A percentile compares a stretch with the other conserved stretches of the same genome.
These are phyloP conservation scores for Scheffersomyces coipomensis DNA, from an alignment of 805 yeast genomes.

Conservation along the genomic window DNA sequence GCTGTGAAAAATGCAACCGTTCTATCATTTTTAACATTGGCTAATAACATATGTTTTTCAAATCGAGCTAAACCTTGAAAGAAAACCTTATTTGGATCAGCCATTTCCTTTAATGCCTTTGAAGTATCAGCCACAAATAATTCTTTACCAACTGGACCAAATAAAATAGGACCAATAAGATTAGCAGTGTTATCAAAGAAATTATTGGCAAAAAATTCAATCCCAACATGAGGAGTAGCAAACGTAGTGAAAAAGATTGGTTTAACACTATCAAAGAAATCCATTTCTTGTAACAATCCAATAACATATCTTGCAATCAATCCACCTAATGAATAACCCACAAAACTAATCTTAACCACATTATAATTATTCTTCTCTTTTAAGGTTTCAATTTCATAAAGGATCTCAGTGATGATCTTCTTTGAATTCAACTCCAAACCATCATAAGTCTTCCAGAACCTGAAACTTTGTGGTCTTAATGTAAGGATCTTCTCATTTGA, in stretches of 20 bases:
- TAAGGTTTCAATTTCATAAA: constrained; percentile 39
- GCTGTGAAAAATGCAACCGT: constrained; percentile 87
- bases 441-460: constrained; percentile 46
- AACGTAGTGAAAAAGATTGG: constrained; percentile 41
- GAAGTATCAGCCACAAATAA: constrained; percentile 38
- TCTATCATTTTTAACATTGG: constrained; percentile 80
- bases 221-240: constrained; percentile 46
- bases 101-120: constrained; percentile 48
- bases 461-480: constrained; percentile 36
- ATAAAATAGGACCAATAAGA: constrained; percentile 27
- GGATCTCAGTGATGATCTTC: constrained; percentile 33
- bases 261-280: constrained; percentile 31
- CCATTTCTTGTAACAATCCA: constrained; percentile 47
- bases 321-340: constrained; percentile 92
- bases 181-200: constrained; percentile 33
- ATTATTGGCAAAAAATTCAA: constrained; percentile 32
- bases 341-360: constrained; percentile 69
- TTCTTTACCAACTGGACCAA: constrained; percentile 37
- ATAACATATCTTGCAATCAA: constrained; percentile 76
- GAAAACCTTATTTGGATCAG: constrained; percentile 51
- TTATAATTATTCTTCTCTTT: constrained; percentile 22
- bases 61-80: constrained; percentile 57
- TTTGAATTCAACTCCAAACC: constrained; percentile 36
- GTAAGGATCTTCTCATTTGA: constrained; percentile 29
- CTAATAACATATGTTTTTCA: constrained; percentile 56